Evolutionary conservation across 2,329 filamentous ascomycete species (phyloP).

Genomic region (Pseudogymnoascus sp.): DNA sequence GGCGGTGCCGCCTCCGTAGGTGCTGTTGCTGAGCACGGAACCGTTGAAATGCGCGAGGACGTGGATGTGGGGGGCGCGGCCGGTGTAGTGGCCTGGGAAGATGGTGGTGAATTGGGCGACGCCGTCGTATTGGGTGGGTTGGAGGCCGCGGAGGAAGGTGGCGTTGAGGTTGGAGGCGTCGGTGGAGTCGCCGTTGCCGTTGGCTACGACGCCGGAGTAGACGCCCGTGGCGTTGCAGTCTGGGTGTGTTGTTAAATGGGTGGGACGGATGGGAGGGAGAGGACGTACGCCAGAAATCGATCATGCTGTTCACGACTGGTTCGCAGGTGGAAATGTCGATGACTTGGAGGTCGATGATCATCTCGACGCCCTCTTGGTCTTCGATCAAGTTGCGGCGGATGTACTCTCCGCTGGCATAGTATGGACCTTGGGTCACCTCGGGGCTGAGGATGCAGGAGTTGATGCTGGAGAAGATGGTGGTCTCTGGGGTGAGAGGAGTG

Average conservation of each 20-base stretch:
- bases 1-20: conserved; percentile 41
- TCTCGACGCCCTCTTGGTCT: conserved; percentile 38
- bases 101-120: conserved; percentile 34
- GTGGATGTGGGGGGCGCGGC: conserved; percentile 40
- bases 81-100: conserved; percentile 36
- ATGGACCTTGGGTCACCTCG: conserved; percentile 46
- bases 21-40: conserved; percentile 30
- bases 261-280: conserved; percentile 15
- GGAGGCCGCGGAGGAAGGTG: conserved; percentile 34
- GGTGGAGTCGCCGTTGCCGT: conserved; percentile 34
- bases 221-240: conserved; percentile 38
- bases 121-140: conserved; percentile 33
- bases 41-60: conserved; percentile 37
- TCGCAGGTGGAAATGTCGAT: conserved; percentile 47
- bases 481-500: conserved; percentile 27
- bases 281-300: conserved; percentile 44
- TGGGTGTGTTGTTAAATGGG: conserved; percentile 2
- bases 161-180: conserved; percentile 20
- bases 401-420: conserved; percentile 45
- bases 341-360: conserved; percentile 45
- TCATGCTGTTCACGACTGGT: conserved; percentile 37
- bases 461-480: conserved; percentile 35
- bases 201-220: conserved; percentile 38
- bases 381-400: conserved; percentile 42
- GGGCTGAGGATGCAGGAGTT: conserved; percentile 42